Conservation (phyloP, 768 basidiomycete species). For the Boletus huronensis region DNA sequence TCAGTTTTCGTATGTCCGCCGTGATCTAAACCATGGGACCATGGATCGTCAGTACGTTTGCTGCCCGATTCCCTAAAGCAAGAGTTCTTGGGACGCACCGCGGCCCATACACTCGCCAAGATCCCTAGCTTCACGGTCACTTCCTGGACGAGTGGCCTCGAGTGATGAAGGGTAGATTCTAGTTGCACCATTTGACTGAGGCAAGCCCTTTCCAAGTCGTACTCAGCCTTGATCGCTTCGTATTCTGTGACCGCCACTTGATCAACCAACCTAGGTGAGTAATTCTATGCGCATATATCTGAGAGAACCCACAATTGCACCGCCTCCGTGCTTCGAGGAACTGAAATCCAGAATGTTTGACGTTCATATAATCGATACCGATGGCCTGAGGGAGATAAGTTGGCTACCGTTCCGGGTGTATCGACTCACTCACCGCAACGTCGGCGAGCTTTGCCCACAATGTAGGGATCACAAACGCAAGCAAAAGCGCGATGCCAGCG, state of each 20-base stretch:
- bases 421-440: neutral
- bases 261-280: neutral
- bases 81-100: slow-evolving; percentile 5
- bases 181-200: slow-evolving; percentile 17
- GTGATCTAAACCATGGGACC: slow-evolving; percentile 11
- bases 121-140: slow-evolving; percentile 17
- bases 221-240: slow-evolving; percentile 1
- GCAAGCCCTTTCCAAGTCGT: slow-evolving; percentile 12
- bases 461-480: slow-evolving; percentile 10
- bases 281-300: neutral
- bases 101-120: slow-evolving; percentile 20
- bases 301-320: slow-evolving; percentile 5
- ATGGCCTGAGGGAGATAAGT: neutral
- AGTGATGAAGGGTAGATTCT: slow-evolving; percentile 6
- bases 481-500: slow-evolving; percentile 13
- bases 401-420: neutral
- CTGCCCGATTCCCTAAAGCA: neutral
- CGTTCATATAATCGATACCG: slow-evolving; percentile 2
- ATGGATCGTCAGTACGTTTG: neutral
- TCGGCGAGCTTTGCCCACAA: slow-evolving; percentile 9
- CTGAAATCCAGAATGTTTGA: slow-evolving; percentile 3
- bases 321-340: slow-evolving; percentile 5
- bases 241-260: slow-evolving; percentile 12
- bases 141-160: slow-evolving; percentile 18
- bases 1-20: slow-evolving; percentile 14